Percentiles rank a stretch among this genome's conserved stretches.
Evolutionary conservation across 2,329 filamentous ascomycete species (phyloP).

Genomic region (Esteya vermicola): DNA sequence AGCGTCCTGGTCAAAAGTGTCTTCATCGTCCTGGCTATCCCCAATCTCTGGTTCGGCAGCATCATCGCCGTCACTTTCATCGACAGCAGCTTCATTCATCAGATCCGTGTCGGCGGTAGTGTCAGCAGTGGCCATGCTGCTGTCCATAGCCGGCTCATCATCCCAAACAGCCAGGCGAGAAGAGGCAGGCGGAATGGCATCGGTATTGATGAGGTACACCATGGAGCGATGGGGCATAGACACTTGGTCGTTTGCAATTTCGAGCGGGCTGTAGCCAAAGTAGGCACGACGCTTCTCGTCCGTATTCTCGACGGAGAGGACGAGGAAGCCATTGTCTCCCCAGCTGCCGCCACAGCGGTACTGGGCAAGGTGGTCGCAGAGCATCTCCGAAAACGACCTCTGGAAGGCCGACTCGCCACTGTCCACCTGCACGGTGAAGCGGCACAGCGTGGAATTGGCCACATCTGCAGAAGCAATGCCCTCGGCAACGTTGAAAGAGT

Average conservation of each 20-base stretch:
- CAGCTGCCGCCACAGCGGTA: conserved; percentile 12
- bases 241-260: conserved; percentile 5
- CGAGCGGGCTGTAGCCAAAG: conserved; percentile 10
- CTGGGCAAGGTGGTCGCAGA: conserved; percentile 5
- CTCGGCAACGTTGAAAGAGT: conserved; percentile 9
- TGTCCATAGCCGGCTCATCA: neutral
- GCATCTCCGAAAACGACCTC: conserved; percentile 6
- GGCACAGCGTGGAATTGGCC: conserved; percentile 2
- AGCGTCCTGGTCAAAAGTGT: neutral
- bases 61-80: neutral
- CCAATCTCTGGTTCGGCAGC: neutral
- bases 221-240: conserved; percentile 1
- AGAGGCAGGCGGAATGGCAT: neutral
- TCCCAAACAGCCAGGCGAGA: too few relatives aligned
- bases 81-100: neutral
- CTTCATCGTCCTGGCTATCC: neutral
- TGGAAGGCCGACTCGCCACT: neutral
- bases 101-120: too few relatives aligned
- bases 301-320: conserved; percentile 11
- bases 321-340: conserved; percentile 10
- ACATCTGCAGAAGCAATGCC: neutral
- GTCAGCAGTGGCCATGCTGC: neutral
- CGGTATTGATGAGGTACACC: conserved; percentile 1
- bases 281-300: conserved; percentile 8
- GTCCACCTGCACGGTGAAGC: conserved; percentile 1